Conservation (phyloP, 208 protist species). For the Blastocrithidia nonstop region DNA sequence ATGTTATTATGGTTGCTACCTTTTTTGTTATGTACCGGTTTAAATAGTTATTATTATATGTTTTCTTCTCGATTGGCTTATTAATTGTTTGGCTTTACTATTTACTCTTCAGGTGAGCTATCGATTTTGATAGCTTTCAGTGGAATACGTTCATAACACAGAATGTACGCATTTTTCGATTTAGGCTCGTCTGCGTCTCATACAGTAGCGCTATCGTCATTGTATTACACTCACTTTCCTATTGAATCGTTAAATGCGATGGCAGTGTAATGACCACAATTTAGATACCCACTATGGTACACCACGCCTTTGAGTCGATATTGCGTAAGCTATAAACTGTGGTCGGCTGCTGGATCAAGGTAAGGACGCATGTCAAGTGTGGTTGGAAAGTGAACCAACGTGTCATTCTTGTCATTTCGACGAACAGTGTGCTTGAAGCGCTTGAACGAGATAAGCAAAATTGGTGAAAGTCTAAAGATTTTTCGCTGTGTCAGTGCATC, state of each 20-base stretch:
- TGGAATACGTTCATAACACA: conserved; percentile 63
- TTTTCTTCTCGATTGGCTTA: no score
- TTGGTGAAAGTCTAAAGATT: conserved; percentile 53
- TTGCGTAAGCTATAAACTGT: conserved; percentile 9
- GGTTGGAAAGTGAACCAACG: conserved; percentile 30
- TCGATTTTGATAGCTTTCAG: no score
- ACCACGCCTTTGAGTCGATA: conserved; percentile 62
- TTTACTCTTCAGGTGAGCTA: no score
- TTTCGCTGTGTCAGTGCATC: conserved; percentile 31
- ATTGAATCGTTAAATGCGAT: conserved; percentile 25
- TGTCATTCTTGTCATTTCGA: conserved; percentile 52
- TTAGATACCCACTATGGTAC: conserved; percentile 59
- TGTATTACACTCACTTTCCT: conserved; percentile 56
- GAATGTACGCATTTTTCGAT: conserved; percentile 41
- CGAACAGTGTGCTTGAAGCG: conserved; percentile 57
- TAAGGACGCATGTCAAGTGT: conserved; percentile 38
- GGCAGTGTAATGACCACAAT: conserved; percentile 76
- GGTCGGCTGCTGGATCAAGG: conserved; percentile 27
- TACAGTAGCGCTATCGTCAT: conserved; percentile 32
- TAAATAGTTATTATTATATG: no score
- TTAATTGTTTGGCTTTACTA: no score
- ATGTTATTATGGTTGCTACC: no score
- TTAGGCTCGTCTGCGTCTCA: conserved; percentile 8
- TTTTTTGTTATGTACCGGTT: no score
- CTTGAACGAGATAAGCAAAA: conserved; percentile 63